Evolutionary conservation across 345 rosid species (phyloP).

Genomic region (Gossypium longicalyx): DNA sequence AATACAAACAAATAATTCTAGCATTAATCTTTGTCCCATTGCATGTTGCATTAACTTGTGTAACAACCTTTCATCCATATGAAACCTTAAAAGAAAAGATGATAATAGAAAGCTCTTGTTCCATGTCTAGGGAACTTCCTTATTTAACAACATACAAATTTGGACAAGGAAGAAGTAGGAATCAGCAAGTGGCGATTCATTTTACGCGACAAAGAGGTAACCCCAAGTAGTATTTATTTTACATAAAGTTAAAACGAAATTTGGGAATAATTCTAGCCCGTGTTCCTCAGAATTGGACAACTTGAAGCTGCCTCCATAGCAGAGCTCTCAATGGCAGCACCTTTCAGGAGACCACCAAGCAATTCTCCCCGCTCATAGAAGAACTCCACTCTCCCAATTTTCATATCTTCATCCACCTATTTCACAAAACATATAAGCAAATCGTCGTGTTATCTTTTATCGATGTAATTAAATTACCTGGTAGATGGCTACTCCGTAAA

Average conservation of each 20-base stretch:
- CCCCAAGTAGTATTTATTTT: neutral
- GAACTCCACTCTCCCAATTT: conserved; percentile 47
- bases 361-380: conserved; percentile 49
- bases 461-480: neutral
- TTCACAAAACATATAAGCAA: neutral
- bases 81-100: too few species aligned
- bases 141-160: neutral
- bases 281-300: conserved; percentile 45
- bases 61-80: too few species aligned
- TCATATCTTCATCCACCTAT: conserved; percentile 46
- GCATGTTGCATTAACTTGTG: too few species aligned
- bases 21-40: too few species aligned
- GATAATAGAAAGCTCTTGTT: too few species aligned
- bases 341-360: conserved; percentile 43
- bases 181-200: neutral
- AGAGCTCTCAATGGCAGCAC: neutral
- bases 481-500: neutral
- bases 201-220: neutral
- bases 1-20: too few species aligned
- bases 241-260: neutral
- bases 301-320: conserved; percentile 16
- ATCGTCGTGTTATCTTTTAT: neutral
- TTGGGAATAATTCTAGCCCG: conserved; percentile 15
- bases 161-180: neutral
- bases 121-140: neutral